Evolutionary conservation across 2,329 filamentous ascomycete species (phyloP).

Genomic region (Aureobasidium sp.): DNA sequence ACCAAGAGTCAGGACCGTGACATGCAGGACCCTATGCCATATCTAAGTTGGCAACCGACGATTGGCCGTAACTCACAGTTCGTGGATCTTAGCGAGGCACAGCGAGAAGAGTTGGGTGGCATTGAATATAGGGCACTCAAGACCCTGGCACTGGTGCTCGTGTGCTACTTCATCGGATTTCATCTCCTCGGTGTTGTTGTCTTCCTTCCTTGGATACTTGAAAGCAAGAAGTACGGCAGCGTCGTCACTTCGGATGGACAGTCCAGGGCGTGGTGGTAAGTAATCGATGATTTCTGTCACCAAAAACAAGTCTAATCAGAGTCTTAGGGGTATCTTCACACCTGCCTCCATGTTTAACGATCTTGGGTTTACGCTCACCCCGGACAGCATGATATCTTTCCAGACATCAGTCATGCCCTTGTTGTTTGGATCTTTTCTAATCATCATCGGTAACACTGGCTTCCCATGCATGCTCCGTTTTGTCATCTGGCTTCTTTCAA

Average conservation of each 20-base stretch:
- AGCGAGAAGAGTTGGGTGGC: conserved; percentile 88
- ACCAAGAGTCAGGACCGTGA: conserved; percentile 38
- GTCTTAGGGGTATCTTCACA: conserved; percentile 64
- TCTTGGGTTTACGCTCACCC: conserved; percentile 84
- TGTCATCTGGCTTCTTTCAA: conserved; percentile 75
- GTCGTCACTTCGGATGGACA: conserved; percentile 56
- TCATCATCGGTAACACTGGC: conserved; percentile 89
- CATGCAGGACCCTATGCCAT: conserved; percentile 59
- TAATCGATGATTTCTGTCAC: background rate
- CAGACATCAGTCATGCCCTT: conserved; percentile 66
- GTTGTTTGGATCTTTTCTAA: conserved; percentile 71
- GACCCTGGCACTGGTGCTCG: conserved; percentile 72
- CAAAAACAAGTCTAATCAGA: background rate
- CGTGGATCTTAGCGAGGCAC: conserved; percentile 75
- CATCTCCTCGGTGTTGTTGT: conserved; percentile 66
- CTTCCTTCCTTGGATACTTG: conserved; percentile 71
- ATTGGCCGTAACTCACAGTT: conserved; percentile 91
- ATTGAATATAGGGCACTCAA: conserved; percentile 94
- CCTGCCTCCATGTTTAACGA: conserved; percentile 86
- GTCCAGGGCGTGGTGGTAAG: conserved; percentile 68
- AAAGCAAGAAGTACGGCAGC: conserved; percentile 51
- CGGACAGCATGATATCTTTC: conserved; percentile 91
- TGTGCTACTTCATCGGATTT: conserved; percentile 74
- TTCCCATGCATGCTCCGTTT: conserved; percentile 93
- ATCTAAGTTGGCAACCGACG: conserved; percentile 89